Conservation (phyloP, 2,329 filamentous ascomycete genomes). For the Fusarium musae region DNA sequence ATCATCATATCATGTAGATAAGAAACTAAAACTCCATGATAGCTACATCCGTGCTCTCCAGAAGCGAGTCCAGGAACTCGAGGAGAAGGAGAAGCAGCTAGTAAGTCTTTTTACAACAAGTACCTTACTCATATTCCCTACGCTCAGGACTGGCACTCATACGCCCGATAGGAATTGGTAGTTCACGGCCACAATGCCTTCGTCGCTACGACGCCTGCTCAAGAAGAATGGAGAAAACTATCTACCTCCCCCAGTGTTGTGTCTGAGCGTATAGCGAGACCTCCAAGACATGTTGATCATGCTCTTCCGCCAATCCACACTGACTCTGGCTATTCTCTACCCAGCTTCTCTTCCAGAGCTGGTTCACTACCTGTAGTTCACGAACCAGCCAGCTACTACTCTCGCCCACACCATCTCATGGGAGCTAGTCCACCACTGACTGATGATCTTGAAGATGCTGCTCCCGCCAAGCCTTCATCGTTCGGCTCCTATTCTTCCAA, state of each 20-base stretch:
- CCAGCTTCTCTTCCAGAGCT: conserved; percentile 18
- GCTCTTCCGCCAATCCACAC: conserved; percentile 37
- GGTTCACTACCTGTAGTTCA: conserved; percentile 32
- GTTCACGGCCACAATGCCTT: conserved; percentile 27
- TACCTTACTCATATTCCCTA: not conserved
- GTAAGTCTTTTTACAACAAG: conserved; percentile 28
- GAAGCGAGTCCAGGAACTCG: conserved; percentile 44
- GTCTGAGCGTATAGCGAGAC: conserved; percentile 31
- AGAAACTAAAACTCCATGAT: conserved; percentile 1
- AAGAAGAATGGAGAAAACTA: conserved; percentile 40
- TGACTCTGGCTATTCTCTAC: conserved; percentile 28
- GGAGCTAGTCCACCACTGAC: conserved; percentile 43
- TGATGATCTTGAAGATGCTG: conserved; percentile 42
- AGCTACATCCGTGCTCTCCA: conserved; percentile 45
- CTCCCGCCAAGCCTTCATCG: conserved; percentile 34
- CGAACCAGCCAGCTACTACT: conserved; percentile 35
- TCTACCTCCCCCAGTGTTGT: conserved; percentile 31
- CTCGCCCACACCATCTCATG: conserved; percentile 33
- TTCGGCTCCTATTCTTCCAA: conserved; percentile 46
- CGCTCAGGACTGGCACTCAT: conserved; percentile 1
- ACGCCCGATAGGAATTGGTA: conserved; percentile 24
- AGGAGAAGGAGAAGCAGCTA: conserved; percentile 41
- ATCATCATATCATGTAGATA: not conserved
- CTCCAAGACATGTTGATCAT: conserved; percentile 28
- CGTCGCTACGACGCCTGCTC: conserved; percentile 29